These are phyloP conservation scores for Pisolithus tinctorius DNA, from an alignment of 768 basidiomycete species.

Conservation along the genomic window DNA sequence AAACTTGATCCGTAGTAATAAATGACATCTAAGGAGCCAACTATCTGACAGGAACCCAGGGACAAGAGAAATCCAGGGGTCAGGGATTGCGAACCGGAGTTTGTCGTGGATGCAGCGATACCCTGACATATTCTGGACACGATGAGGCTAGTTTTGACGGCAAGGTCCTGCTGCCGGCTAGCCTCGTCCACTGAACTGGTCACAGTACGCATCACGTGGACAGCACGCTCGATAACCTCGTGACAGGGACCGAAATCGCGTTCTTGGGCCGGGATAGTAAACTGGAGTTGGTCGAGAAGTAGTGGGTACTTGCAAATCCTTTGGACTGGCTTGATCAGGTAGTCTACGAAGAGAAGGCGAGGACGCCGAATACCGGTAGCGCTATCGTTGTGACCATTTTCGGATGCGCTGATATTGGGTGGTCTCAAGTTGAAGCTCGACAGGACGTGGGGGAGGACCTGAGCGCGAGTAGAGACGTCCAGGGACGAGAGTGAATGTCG, in stretches of 20 bases:
- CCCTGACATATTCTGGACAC: constrained; percentile 53
- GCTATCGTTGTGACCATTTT: constrained; percentile 24
- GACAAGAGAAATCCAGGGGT: constrained; percentile 59
- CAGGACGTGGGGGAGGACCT: constrained; percentile 29
- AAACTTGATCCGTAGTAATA: constrained; percentile 48
- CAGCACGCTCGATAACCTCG: constrained; percentile 34
- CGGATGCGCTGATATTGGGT: constrained; percentile 20
- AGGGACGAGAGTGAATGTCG: constrained; percentile 46
- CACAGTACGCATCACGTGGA: constrained; percentile 68
- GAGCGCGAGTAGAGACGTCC: constrained; percentile 36
- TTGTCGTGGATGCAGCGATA: constrained; percentile 22
- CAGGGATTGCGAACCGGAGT: constrained; percentile 31
- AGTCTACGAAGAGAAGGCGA: constrained; percentile 69
- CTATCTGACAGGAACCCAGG: constrained; percentile 72
- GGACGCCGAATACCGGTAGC: constrained; percentile 22
- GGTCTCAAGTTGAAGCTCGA: constrained; percentile 29
- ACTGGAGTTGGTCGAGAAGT: constrained; percentile 66
- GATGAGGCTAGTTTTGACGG: constrained; percentile 61
- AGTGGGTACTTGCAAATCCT: constrained; percentile 94
- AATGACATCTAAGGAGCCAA: constrained; percentile 85
- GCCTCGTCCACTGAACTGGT: constrained; percentile 80
- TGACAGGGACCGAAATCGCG: constrained; percentile 1
- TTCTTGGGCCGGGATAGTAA: background rate
- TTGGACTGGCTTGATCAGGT: constrained; percentile 96
- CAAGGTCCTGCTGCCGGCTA: constrained; percentile 55